Percentiles rank a stretch among this genome's conserved stretches.
These are phyloP conservation scores for Chytridiales sp. DNA, from an alignment of 371 early-diverging fungal genomes.

Conservation along the genomic window DNA sequence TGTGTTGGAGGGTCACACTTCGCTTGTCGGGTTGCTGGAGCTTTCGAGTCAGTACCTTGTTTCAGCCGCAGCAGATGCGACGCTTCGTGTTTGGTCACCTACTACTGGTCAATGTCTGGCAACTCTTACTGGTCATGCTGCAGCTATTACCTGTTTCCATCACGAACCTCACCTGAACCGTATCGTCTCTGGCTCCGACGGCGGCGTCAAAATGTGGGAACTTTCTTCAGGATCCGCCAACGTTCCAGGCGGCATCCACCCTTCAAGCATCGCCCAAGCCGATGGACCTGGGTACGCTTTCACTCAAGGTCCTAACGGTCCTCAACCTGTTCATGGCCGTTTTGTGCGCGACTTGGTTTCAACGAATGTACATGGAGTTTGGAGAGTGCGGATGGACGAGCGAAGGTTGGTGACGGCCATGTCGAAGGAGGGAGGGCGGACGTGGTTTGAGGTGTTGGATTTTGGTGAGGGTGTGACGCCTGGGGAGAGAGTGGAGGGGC, in stretches of 20 bases:
- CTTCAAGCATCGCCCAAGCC: constrained; percentile 8
- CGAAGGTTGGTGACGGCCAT: constrained; percentile 84
- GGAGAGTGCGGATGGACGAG: constrained; percentile 89
- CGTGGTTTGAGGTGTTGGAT: constrained; percentile 69
- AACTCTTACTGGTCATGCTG: constrained; percentile 70
- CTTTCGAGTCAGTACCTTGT: constrained; percentile 79
- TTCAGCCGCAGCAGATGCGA: constrained; percentile 94
- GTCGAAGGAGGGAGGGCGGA: constrained; percentile 59
- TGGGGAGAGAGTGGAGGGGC: constrained; percentile 28
- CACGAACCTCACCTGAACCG: constrained; percentile 77
- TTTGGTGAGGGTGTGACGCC: constrained; percentile 47
- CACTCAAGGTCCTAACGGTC: constrained; percentile 54
- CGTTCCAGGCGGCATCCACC: constrained; percentile 9
- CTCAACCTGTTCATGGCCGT: constrained; percentile 56
- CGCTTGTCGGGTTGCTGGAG: constrained; percentile 89
- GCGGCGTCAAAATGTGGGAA: constrained; percentile 94
- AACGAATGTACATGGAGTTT: constrained; percentile 69
- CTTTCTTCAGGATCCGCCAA: constrained; percentile 43
- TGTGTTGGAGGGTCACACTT: constrained; percentile 83
- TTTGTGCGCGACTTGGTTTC: constrained; percentile 69
- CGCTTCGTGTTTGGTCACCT: constrained; percentile 93
- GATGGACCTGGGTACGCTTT: constrained; percentile 32
- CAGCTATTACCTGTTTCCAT: constrained; percentile 94
- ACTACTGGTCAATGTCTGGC: constrained; percentile 69
- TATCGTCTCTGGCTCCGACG: constrained; percentile 90